Base-by-base conservation (phyloP, 2,329 filamentous ascomycete species). In the Remersonia thermophila region DNA sequence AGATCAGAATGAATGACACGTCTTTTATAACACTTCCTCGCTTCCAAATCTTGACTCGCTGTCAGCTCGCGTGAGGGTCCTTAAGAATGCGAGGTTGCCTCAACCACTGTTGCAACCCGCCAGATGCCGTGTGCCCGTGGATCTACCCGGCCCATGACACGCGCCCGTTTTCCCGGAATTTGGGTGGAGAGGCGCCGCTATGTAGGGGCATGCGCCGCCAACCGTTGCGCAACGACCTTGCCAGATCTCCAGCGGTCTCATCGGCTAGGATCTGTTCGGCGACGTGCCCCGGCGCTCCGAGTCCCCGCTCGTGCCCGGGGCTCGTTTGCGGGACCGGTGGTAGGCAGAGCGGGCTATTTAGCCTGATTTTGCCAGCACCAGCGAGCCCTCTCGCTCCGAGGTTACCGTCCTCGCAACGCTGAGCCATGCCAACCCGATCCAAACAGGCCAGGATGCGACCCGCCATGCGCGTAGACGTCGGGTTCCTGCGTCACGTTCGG, bases 341-440 rank as follows among this genome's bases (percentile, higher is more conserved):
- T 32, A 43, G 27, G 23, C 18, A 23, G 8, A 20, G 29, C n/a
- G 27, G 27, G 13, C 32, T 5, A 42, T 46, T 47, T 47, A 47
- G 45, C 45, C 45, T 47, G 40, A 44, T 42, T 38, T 14, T 31
- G 23, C 26, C 30, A 9, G 25, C 32, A 23, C 26, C 30, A 9
- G 25, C 32, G 28, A 38, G 14, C 33, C 26, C 27, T 32, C 17
- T 37, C 32, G 35, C 42, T 38, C 38, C 45, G 42, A 23, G 41
- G 35, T 42, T 40, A 30, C 35, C 43, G 37, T 28, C 26, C 8
- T 25, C 32, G 13, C 16, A 6, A 23, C 20, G 9, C 9, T 9
- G 13, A 18, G 27, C 29, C 18, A 39, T 34, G 15, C 14, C 28
- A n/a, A n/a, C n/a, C n/a, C n/a, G n/a, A n/a, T n/a, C n/a, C n/a